Conservation (phyloP, 768 basidiomycete species). For the Phylloporus sp. region DNA sequence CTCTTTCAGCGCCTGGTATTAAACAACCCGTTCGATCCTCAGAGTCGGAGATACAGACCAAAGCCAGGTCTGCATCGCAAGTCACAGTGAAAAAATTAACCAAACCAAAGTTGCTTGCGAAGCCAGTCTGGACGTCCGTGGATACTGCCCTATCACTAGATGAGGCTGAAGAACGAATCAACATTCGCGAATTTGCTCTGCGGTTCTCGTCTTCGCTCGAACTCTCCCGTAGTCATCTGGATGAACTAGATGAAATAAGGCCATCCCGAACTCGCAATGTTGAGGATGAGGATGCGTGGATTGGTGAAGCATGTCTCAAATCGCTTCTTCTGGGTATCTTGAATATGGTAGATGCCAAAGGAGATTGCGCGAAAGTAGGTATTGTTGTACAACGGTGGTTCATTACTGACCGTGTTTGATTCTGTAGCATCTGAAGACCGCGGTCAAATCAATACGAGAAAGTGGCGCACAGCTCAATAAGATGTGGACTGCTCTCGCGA, state of each 20-base stretch:
- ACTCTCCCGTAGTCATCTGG: conserved; percentile 47
- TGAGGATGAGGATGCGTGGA: conserved; percentile 50
- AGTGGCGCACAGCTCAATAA: conserved; percentile 55
- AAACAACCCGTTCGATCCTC: conserved; percentile 4
- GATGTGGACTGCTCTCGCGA: conserved; percentile 55
- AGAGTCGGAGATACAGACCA: conserved; percentile 13
- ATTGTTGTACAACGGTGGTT: background rate
- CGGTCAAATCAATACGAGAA: conserved; percentile 50
- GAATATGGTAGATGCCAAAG: conserved; percentile 44
- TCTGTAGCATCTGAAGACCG: conserved; percentile 24
- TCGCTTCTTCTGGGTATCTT: conserved; percentile 62
- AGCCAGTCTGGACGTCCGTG: conserved; percentile 52
- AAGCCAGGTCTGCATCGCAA: conserved; percentile 18
- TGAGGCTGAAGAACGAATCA: conserved; percentile 57
- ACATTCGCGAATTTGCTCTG: conserved; percentile 71
- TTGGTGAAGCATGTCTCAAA: conserved; percentile 62
- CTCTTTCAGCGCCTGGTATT: conserved; percentile 8
- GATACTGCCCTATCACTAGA: conserved; percentile 39
- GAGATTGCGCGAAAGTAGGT: conserved; percentile 35
- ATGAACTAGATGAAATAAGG: conserved; percentile 60
- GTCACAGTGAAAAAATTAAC: conserved; percentile 24
- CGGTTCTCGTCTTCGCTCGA: conserved; percentile 57
- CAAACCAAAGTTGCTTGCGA: conserved; percentile 39
- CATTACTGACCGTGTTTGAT: background rate
- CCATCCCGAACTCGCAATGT: conserved; percentile 30